These are phyloP conservation scores for Tricholoma bakamatsutake DNA, from an alignment of 768 basidiomycete genomes.

Conservation along the genomic window DNA sequence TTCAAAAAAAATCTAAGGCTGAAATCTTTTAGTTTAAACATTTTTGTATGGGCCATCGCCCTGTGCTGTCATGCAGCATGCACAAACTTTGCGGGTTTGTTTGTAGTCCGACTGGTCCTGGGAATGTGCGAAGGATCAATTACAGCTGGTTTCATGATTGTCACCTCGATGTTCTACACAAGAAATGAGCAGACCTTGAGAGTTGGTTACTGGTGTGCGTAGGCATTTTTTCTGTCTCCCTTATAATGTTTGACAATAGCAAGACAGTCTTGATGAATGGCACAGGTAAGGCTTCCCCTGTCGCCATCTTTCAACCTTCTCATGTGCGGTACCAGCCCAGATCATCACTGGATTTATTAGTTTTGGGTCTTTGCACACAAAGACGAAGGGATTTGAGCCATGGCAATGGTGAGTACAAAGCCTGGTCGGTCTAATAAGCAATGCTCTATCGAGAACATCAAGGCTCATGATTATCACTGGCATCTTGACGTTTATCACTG, in stretches of 20 bases:
- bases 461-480: slow-evolving; percentile 74
- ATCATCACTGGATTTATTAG: slow-evolving; percentile 65
- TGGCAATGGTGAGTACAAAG: slow-evolving; percentile 61
- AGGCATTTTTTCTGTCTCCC: not conserved
- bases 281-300: slow-evolving; percentile 36
- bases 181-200: slow-evolving; percentile 61
- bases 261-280: slow-evolving; percentile 70
- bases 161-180: slow-evolving; percentile 76
- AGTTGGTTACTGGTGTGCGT: slow-evolving; percentile 75
- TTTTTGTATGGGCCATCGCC: slow-evolving; percentile 59
- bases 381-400: slow-evolving; percentile 49
- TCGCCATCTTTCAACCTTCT: not conserved
- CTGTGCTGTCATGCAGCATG: slow-evolving; percentile 63
- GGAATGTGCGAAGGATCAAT: slow-evolving; percentile 70
- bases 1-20: not conserved
- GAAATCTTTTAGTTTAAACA: slow-evolving; percentile 44
- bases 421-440: not conserved
- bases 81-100: slow-evolving; percentile 59
- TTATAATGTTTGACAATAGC: not conserved
- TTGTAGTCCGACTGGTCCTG: slow-evolving; percentile 57
- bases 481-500: slow-evolving; percentile 44
- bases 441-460: not conserved
- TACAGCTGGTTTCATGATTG: slow-evolving; percentile 74
- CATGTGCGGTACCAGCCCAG: slow-evolving; percentile 40
- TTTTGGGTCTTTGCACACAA: slow-evolving; percentile 61